Base-by-base conservation (phyloP, 2,329 filamentous ascomycete species). In the Arthroderma sp. region DNA sequence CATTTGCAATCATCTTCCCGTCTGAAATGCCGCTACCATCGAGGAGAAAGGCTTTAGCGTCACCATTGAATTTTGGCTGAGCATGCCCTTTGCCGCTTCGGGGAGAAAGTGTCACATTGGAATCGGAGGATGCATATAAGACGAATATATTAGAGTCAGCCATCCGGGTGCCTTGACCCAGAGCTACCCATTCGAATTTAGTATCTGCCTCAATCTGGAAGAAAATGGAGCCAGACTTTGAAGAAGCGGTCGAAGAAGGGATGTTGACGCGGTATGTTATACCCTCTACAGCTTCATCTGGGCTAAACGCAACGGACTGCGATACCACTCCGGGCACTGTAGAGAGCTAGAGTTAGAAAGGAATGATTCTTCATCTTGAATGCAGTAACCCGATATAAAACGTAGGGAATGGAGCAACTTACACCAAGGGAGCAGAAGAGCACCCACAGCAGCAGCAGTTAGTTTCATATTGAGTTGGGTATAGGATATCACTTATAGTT, bases 101-200 rank as follows among this genome's bases (percentile, higher is more conserved):
- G 6, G 74, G 70, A 3, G 75, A 78, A 6, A 80, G 51, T 0
- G 76, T 80, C 9, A 79, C 71, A 49, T 77, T 78, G 37, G 59
- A 66, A 33, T 60, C 59, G 34, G 67, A 60, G 28, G 69, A 66
- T n/a, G 71, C 67, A 52, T 79, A 79, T 4, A 77, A 63, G 37
- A 78, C 61, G 54, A 79, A 78, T 39, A 80, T 77, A 55, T 77
- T 76, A 4, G 75, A 58, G 22, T 68, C 70, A 10, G 57, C 51
- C 76, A 79, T 80, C 15, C 56, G 50, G 1, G 52, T 61, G 28
- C 76, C 76, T 55, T 78, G 73, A 5, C 74, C 76, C 3, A 79
- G 57, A 3, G 66, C 71, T 31, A 76, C 66, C 71, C 72, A 80
- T 58, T 69, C 58, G 53, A 74, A 68, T 4, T 56, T 64, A 36